A percentile compares a stretch with the other conserved stretches of the same genome.
These are phyloP conservation scores for Moringa oleifera DNA, from an alignment of 345 rosid species.

Conservation along the genomic window DNA sequence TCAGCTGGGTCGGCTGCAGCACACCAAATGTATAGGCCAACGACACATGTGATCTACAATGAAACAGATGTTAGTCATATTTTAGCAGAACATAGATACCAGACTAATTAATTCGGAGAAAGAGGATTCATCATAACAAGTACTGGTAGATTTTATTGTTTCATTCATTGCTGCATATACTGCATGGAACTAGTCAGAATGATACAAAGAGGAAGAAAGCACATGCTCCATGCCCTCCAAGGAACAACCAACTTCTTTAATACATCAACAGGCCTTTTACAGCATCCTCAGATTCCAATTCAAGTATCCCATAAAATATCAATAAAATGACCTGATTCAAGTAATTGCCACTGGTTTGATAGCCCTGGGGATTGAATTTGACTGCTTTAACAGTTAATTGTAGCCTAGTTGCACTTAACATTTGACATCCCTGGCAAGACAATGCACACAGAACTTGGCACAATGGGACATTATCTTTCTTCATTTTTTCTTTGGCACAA, in stretches of 20 bases:
- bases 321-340: not conserved
- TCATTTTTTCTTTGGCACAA: too few relatives aligned
- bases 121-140: not conserved
- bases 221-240: not conserved
- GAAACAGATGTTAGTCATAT: constrained; percentile 12
- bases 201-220: not conserved
- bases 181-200: too few relatives aligned
- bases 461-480: too few relatives aligned
- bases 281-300: not conserved
- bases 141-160: too few relatives aligned
- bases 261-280: not conserved
- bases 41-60: constrained; percentile 59
- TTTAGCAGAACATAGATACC: not conserved
- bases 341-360: not conserved
- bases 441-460: too few relatives aligned
- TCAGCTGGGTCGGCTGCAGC: constrained; percentile 95
- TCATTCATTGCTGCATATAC: too few relatives aligned
- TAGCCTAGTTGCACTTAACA: too few relatives aligned
- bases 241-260: not conserved
- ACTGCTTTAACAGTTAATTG: too few relatives aligned
- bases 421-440: too few relatives aligned
- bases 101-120: not conserved
- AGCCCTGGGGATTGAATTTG: not conserved
- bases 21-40: constrained; percentile 78
- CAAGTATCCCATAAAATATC: not conserved